Evolutionary conservation across 495 filamentous ascomycete genomes (phyloP).

Genomic region (Xylaria bambusicola): DNA sequence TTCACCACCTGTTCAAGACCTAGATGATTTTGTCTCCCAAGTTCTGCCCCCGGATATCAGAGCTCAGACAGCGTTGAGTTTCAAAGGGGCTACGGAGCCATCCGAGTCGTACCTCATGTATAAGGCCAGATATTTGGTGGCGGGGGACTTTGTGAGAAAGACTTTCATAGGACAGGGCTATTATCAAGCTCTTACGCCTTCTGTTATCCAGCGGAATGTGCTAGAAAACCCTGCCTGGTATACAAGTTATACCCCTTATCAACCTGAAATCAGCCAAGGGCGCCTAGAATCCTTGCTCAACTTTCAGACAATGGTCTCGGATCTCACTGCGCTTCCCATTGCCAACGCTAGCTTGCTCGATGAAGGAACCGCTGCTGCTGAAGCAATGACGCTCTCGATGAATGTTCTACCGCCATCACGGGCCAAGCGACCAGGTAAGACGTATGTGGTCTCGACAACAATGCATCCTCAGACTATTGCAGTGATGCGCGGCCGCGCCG

Average conservation of each 20-base stretch:
- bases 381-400: slow-evolving; percentile 95
- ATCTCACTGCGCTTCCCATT: slow-evolving; percentile 86
- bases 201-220: slow-evolving; percentile 93
- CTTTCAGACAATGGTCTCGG: slow-evolving; percentile 92
- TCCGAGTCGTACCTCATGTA: slow-evolving; percentile 71
- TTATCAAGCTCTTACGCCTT: slow-evolving; percentile 80
- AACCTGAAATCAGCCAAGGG: slow-evolving; percentile 97
- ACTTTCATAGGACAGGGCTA: slow-evolving; percentile 89
- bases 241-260: slow-evolving; percentile 97
- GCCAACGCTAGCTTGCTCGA: slow-evolving; percentile 94
- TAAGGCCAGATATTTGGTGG: slow-evolving; percentile 59
- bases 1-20: slow-evolving; percentile 67
- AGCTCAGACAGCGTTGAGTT: slow-evolving; percentile 62
- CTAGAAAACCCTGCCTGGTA: slow-evolving; percentile 97
- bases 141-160: slow-evolving; percentile 57
- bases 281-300: slow-evolving; percentile 92
- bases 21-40: slow-evolving; percentile 88
- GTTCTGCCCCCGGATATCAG: slow-evolving; percentile 84
- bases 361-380: slow-evolving; percentile 91
- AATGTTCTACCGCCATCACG: slow-evolving; percentile 71
- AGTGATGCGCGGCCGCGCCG: slow-evolving; percentile 83
- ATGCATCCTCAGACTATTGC: slow-evolving; percentile 90
- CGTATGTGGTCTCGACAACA: slow-evolving; percentile 78
- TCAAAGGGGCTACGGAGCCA: slow-evolving; percentile 42
- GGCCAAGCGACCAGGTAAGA: slow-evolving; percentile 74